phyloP scores from a whole-genome alignment of 352 stramenopile genomes.

The Phytophthora parvispora region DNA sequence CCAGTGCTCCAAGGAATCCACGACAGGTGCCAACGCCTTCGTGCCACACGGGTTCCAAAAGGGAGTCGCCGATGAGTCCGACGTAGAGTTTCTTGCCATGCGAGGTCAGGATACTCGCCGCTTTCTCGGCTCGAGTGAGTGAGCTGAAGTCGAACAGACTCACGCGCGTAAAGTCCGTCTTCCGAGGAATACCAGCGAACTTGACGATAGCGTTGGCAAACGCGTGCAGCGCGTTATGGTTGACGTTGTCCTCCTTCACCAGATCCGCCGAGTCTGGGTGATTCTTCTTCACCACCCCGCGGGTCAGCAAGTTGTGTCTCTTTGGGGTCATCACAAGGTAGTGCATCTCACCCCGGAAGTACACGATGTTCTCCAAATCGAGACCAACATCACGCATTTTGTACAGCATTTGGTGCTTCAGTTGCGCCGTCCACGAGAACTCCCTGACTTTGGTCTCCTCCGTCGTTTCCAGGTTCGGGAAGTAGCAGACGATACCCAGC shows the following conservation, averaged over 20 bases:
- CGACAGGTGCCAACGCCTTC: constrained; percentile 81
- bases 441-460: constrained; percentile 74
- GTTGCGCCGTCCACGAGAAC: constrained; percentile 83
- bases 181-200: constrained; percentile 72
- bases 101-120: constrained; percentile 61
- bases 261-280: constrained; percentile 62
- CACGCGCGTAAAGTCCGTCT: constrained; percentile 60
- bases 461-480: constrained; percentile 66
- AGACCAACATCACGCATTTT: constrained; percentile 69
- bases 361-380: constrained; percentile 84
- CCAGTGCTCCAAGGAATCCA: constrained; percentile 79
- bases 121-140: constrained; percentile 69
- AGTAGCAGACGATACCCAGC: constrained; percentile 84
- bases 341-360: constrained; percentile 87
- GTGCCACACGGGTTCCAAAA: constrained; percentile 86
- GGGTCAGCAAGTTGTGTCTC: constrained; percentile 65
- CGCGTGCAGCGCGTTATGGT: constrained; percentile 48
- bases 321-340: constrained; percentile 87
- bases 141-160: constrained; percentile 85
- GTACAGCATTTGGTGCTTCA: constrained; percentile 76
- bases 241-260: constrained; percentile 63
- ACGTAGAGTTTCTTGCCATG: constrained; percentile 76
- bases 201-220: constrained; percentile 66
- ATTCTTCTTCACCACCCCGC: constrained; percentile 66
- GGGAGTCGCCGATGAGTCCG: constrained; percentile 73